Percentiles rank a stretch among this genome's conserved stretches.
Conservation (phyloP, 2,329 filamentous ascomycete species). For the Neonectria sp. region DNA sequence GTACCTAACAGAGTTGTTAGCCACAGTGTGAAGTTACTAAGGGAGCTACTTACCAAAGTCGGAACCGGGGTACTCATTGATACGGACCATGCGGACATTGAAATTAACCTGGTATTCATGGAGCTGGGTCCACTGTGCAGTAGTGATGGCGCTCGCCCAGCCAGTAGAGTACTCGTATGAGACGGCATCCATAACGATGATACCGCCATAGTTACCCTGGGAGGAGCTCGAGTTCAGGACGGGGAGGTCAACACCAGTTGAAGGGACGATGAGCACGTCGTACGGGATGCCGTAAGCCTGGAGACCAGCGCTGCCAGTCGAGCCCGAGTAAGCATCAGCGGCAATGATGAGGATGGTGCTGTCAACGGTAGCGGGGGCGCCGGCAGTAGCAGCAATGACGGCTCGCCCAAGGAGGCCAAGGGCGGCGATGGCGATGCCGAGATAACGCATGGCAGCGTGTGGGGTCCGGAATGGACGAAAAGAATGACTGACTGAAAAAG, state of each 20-base stretch:
- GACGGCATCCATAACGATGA: constrained; percentile 30
- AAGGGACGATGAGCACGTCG: constrained; percentile 29
- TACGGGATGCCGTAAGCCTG: constrained; percentile 36
- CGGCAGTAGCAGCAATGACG: too few relatives aligned
- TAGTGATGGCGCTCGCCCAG: constrained; percentile 34
- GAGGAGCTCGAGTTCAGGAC: constrained; percentile 23
- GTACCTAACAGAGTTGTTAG: neutral
- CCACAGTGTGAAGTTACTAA: neutral
- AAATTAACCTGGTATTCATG: constrained; percentile 33
- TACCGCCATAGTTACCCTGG: constrained; percentile 31
- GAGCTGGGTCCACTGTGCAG: constrained; percentile 30
- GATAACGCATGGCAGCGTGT: constrained; percentile 15
- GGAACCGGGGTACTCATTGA: constrained; percentile 33
- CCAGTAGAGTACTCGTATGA: constrained; percentile 32
- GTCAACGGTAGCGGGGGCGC: constrained; percentile 12
- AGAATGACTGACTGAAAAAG: constrained; percentile 17
- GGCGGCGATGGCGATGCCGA: constrained; percentile 18
- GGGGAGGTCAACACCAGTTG: constrained; percentile 24
- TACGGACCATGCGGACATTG: constrained; percentile 35
- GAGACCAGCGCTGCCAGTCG: constrained; percentile 24
- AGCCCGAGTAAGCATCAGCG: constrained; percentile 14
- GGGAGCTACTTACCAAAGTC: constrained; percentile 26
- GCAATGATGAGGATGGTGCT: constrained; percentile 28
- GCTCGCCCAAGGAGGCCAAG: constrained; percentile 13
- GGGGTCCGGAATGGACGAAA: constrained; percentile 2